Evolutionary conservation across 768 basidiomycete species (phyloP).

Genomic region (Tylopilus cervinicoccineus): DNA sequence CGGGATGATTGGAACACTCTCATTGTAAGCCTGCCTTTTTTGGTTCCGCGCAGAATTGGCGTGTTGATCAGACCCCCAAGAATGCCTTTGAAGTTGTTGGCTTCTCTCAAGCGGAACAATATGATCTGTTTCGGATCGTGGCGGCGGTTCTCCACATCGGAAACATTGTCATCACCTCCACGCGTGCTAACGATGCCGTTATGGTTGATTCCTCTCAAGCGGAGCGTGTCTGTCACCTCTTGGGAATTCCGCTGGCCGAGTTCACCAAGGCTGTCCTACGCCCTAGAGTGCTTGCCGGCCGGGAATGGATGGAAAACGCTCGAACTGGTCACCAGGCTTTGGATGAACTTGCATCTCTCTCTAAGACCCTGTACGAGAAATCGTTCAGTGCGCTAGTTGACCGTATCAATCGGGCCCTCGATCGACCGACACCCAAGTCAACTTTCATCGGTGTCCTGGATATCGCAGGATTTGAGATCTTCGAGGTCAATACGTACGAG

Average conservation of each 20-base stretch:
- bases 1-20: conserved; percentile 80
- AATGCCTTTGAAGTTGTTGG: conserved; percentile 87
- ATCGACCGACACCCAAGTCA: conserved; percentile 86
- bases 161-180: conserved; percentile 80
- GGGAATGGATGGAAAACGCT: conserved; percentile 96
- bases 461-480: conserved; percentile 99
- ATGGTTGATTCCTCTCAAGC: conserved; percentile 84
- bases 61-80: conserved; percentile 34
- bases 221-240: conserved; percentile 83
- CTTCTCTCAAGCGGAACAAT: conserved; percentile 78
- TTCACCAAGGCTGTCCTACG: conserved; percentile 86
- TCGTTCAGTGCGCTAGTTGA: conserved; percentile 93
- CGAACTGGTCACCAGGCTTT: conserved; percentile 87
- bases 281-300: conserved; percentile 88
- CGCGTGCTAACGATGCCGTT: conserved; percentile 72
- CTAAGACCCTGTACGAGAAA: conserved; percentile 97
- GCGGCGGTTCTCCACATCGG: conserved; percentile 95
- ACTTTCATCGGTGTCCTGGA: conserved; percentile 98
- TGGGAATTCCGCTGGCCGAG: conserved; percentile 83
- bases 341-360: conserved; percentile 86
- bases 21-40: conserved; percentile 43
- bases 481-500: conserved; percentile 91
- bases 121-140: conserved; percentile 90
- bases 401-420: conserved; percentile 89
- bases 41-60: not conserved